A percentile compares a stretch with the other conserved stretches of the same genome.
These are phyloP conservation scores for Cutaneotrichosporon dermatis DNA, from an alignment of 1,284 basidiomycete species.

Conservation along the genomic window DNA sequence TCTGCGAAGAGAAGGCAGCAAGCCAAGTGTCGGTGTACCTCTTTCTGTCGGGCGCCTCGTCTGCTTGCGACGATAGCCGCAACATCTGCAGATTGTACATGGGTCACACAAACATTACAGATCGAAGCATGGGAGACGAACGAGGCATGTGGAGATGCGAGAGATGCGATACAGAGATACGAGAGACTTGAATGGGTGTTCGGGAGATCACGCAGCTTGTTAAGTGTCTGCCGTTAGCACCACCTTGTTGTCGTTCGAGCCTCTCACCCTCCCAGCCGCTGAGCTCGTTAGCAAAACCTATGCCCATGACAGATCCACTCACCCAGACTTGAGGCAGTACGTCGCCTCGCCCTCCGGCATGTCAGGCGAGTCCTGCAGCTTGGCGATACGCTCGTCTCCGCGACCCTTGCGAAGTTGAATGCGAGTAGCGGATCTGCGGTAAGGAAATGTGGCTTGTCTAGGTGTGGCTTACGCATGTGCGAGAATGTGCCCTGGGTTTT, in stretches of 20 bases:
- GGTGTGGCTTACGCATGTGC: slow-evolving; percentile 43
- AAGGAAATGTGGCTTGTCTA: neutral
- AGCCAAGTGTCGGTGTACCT: too few relatives aligned
- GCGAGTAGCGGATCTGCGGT: slow-evolving; percentile 37
- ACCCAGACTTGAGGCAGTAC: slow-evolving; percentile 62
- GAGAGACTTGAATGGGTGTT: too few relatives aligned
- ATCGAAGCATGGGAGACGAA: too few relatives aligned
- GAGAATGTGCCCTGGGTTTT: slow-evolving; percentile 41
- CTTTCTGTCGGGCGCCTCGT: too few relatives aligned
- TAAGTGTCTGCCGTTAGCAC: slow-evolving; percentile 11
- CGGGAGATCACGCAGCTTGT: neutral
- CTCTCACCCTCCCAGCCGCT: slow-evolving; percentile 36
- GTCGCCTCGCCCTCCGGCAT: slow-evolving; percentile 87
- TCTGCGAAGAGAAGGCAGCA: too few relatives aligned
- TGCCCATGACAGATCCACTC: slow-evolving; percentile 5
- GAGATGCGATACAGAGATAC: too few relatives aligned
- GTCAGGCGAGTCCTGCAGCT: slow-evolving; percentile 88
- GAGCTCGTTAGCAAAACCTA: neutral
- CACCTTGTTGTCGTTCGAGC: neutral
- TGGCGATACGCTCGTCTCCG: slow-evolving; percentile 91
- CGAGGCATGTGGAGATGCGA: too few relatives aligned
- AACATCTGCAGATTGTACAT: too few relatives aligned
- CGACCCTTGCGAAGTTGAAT: slow-evolving; percentile 60
- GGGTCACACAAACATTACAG: too few relatives aligned
- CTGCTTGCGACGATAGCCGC: too few relatives aligned